Evolutionary conservation across 805 yeast genomes (phyloP), one percentile per base, ranked within the genome.

Genomic region (Saccharomycopsis fibuligera): DNA sequence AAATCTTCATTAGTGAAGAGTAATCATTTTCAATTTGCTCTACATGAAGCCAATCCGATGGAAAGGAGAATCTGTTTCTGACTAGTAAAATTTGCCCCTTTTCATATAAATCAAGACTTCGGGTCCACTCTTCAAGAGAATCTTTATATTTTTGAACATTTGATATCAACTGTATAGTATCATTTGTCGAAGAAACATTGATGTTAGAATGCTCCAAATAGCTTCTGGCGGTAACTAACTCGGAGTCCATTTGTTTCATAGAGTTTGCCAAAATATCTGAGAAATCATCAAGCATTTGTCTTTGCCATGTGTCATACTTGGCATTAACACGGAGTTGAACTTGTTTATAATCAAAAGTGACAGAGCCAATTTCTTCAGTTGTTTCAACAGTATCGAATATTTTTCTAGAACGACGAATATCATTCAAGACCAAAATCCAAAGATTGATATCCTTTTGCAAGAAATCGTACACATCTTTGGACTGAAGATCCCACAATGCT

Each of bases 21-120:
- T 70, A 59, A 46, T 76, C 79, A 44, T 67, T 68, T 12, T 75
- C 78, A 0, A 86, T 49, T 55, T 86, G 95, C 36, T 84, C 93
- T 41, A 67, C 67, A 58, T 68, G 76, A 0, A 81, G 53, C 83
- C 89, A 83, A 25, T 73, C 72, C 0, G 63, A 31, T 0, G 82
- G 75, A 44, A 78, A 72, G 21, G 67, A 68, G 51, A 64, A 73
- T 39, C 82, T 64, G n/a, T 69, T 65, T 25, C 71, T 68, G 1
- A 66, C 51, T 6, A 80, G 57, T 2, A 68, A 50, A 3, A 58
- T 56, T 48, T 79, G 83, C 4, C 74, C 71, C 1, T 54, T 37
- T 33, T 62, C 56, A 41, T 63, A 61, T 1, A 56, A 29, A 2
- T 43, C 41, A 3, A 69, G 47, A 2, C 44, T 25, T 8, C 33